Evolutionary conservation across 768 basidiomycete species (phyloP).

Genomic region (Solioccasus polychromus): DNA sequence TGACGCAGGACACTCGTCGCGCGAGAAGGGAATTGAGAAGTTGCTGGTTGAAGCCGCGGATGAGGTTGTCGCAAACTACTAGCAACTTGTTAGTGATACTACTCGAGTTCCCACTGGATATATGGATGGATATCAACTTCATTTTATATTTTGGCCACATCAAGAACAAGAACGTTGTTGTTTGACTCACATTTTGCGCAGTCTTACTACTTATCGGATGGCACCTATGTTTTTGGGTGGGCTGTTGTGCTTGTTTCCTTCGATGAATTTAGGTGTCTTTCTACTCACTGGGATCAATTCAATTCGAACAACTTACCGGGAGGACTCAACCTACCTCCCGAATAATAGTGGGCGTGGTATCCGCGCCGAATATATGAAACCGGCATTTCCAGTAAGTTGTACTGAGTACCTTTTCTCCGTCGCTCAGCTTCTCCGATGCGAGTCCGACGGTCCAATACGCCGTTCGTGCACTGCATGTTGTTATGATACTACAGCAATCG

Average conservation of each 20-base stretch:
- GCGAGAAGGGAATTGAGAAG: constrained; percentile 68
- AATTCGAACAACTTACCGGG: constrained; percentile 79
- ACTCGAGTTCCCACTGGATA: too few relatives aligned
- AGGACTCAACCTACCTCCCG: constrained; percentile 73
- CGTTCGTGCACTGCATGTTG: background rate
- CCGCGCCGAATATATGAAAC: constrained; percentile 76
- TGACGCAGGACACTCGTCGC: constrained; percentile 84
- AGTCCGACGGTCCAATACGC: background rate
- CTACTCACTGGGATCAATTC: background rate
- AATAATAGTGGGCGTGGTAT: constrained; percentile 74
- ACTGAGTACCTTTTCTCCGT: background rate
- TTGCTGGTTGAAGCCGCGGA: constrained; percentile 61
- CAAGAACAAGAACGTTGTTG: too few relatives aligned
- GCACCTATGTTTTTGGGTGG: constrained; percentile 72
- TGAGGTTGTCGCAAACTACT: constrained; percentile 27
- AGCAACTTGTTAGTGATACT: too few relatives aligned
- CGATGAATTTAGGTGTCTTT: constrained; percentile 54
- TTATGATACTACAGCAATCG: too few relatives aligned
- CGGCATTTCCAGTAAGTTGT: constrained; percentile 73
- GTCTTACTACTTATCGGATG: constrained; percentile 67
- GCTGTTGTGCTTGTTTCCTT: constrained; percentile 85
- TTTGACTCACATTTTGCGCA: too few relatives aligned
- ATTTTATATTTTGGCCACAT: too few relatives aligned
- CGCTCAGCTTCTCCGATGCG: background rate
- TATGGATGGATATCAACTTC: too few relatives aligned